These are phyloP conservation scores for Geranium brycei DNA, from an alignment of 345 rosid species.

Conservation along the genomic window DNA sequence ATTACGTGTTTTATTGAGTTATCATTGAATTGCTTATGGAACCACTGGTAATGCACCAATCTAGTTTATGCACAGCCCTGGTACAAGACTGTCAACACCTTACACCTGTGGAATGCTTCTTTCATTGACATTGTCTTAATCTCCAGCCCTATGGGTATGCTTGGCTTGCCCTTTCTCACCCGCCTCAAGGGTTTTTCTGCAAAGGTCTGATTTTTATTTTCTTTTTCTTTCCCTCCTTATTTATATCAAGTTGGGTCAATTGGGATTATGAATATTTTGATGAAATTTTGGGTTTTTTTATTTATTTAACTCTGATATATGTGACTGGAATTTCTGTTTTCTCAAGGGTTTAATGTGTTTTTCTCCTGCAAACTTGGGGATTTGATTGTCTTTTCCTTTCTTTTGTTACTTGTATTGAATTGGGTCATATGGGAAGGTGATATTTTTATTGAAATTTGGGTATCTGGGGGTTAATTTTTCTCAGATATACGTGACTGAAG, in stretches of 20 bases:
- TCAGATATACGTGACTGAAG: constrained; percentile 68
- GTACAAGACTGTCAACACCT: constrained; percentile 57
- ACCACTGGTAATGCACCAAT: constrained; percentile 7
- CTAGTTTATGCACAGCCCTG: constrained; percentile 60
- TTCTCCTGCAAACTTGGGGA: no score
- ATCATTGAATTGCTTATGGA: no score
- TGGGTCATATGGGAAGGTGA: background rate
- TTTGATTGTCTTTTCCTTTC: no score
- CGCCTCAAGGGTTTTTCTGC: constrained; percentile 50
- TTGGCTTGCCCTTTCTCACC: constrained; percentile 75
- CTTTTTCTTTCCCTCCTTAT: background rate
- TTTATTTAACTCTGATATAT: no score
- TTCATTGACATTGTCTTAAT: constrained; percentile 66
- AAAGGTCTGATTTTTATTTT: constrained; percentile 28
- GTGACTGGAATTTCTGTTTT: no score
- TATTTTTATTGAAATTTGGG: background rate
- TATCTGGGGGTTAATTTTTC: background rate
- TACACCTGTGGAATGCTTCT: constrained; percentile 74
- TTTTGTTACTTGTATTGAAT: constrained; percentile 1
- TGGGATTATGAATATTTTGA: no score
- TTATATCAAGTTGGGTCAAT: no score
- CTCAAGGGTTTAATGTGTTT: no score
- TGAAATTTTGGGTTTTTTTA: no score
- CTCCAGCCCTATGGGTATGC: constrained; percentile 68
- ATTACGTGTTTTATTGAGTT: no score